Conservation (phyloP, 176 grass and related monocot species). For the Zizania latifolia region DNA sequence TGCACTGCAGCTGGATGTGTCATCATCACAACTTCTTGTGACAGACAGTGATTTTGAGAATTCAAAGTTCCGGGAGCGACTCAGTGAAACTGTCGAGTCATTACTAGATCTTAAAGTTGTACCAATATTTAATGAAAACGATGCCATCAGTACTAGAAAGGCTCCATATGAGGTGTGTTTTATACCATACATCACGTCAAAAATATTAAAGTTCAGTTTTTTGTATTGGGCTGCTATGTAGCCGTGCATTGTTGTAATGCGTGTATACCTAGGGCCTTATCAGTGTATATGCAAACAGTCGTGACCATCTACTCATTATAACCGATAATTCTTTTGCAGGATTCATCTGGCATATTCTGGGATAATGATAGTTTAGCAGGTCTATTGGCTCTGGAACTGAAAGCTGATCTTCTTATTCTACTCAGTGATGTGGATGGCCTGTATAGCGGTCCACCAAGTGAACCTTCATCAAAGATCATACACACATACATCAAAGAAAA, state of each 20-base stretch:
- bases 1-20: slow-evolving; percentile 78
- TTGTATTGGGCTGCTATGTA: background rate
- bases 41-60: slow-evolving; percentile 92
- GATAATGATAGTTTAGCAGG: slow-evolving; percentile 99
- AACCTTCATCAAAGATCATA: slow-evolving; percentile 74
- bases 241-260: background rate
- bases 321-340: slow-evolving; percentile 46
- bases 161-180: slow-evolving; percentile 90
- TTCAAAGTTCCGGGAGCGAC: slow-evolving; percentile 65
- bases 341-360: slow-evolving; percentile 99
- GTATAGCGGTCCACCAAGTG: slow-evolving; percentile 82
- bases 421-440: slow-evolving; percentile 98
- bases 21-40: slow-evolving; percentile 90
- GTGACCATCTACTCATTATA: background rate
- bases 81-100: slow-evolving; percentile 67
- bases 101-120: slow-evolving; percentile 72
- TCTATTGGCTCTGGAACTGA: slow-evolving; percentile 82
- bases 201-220: background rate
- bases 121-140: slow-evolving; percentile 98
- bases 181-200: slow-evolving; percentile 6
- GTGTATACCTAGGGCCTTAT: background rate
- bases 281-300: background rate
- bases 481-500: slow-evolving; percentile 91
- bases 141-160: slow-evolving; percentile 89
- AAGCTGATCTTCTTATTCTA: slow-evolving; percentile 85